A percentile compares a stretch with the other conserved stretches of the same genome.
Conservation (phyloP, 73 alveolate genomes). For the Symbiodinium pilosum region DNA sequence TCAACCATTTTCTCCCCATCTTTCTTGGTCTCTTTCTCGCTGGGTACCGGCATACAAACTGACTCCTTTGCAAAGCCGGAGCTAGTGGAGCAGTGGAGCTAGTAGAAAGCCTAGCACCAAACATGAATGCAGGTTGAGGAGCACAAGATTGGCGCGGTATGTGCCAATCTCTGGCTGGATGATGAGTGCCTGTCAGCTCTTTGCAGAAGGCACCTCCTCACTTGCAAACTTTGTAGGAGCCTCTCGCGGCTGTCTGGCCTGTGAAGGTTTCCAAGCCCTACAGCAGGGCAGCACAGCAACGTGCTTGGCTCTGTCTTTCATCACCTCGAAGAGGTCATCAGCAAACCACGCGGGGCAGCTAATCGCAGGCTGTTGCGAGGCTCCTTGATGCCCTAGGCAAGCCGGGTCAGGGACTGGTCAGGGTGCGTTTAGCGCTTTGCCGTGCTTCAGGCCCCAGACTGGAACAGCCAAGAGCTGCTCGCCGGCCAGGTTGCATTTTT, state of each 20-base stretch:
- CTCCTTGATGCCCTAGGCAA: conserved; percentile 31
- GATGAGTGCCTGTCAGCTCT: conserved; percentile 13
- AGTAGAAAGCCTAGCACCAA: too few relatives aligned
- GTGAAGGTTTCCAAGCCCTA: conserved; percentile 92
- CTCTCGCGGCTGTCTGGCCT: conserved; percentile 75
- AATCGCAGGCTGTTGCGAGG: conserved; percentile 68
- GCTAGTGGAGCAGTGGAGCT: too few relatives aligned
- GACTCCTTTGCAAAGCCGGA: not conserved
- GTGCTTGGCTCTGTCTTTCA: not conserved
- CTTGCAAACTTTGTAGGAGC: not conserved
- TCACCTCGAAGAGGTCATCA: conserved; percentile 75
- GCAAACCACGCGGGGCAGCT: conserved; percentile 81
- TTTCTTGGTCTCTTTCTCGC: not conserved
- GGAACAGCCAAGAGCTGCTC: not conserved
- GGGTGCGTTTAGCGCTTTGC: too few relatives aligned
- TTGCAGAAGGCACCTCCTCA: too few relatives aligned
- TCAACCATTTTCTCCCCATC: too few relatives aligned
- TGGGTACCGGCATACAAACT: not conserved
- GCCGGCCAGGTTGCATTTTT: not conserved
- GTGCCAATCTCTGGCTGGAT: conserved; percentile 64
- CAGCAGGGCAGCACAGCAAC: not conserved
- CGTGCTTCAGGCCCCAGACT: not conserved
- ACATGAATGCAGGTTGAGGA: not conserved
- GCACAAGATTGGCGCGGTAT: conserved; percentile 63
- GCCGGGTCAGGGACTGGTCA: not conserved